Evolutionary conservation across 2,329 filamentous ascomycete species (phyloP).

Genomic region (Fusarium caatingaense): DNA sequence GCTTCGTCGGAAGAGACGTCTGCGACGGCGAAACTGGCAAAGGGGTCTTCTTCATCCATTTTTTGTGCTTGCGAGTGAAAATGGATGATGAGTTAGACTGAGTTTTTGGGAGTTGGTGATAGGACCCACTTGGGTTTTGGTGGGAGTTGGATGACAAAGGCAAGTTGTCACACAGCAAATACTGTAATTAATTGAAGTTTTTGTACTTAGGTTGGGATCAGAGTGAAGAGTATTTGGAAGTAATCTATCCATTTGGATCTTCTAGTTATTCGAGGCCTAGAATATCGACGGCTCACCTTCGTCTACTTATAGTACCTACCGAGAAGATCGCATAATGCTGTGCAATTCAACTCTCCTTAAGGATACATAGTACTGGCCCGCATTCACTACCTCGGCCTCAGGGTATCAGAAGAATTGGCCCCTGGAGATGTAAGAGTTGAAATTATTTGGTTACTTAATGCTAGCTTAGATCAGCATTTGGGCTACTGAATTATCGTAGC

Average conservation of each 20-base stretch:
- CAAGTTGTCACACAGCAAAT: neutral
- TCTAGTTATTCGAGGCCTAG: neutral
- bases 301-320: no score
- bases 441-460: neutral
- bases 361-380: no score
- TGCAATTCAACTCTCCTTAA: no score
- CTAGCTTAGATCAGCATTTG: neutral
- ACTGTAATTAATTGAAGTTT: neutral
- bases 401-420: neutral
- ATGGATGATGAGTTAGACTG: neutral
- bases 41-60: slow-evolving; percentile 48
- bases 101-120: slow-evolving; percentile 30
- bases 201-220: neutral
- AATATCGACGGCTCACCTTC: neutral
- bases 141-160: slow-evolving; percentile 17
- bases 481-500: neutral
- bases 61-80: neutral
- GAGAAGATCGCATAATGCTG: no score
- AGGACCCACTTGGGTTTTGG: slow-evolving; percentile 33
- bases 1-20: slow-evolving; percentile 52
- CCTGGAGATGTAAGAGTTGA: neutral
- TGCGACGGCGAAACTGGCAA: slow-evolving; percentile 49
- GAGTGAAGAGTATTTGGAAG: neutral
- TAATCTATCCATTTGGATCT: neutral
- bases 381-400: no score